A percentile compares a stretch with the other conserved stretches of the same genome.
These are phyloP conservation scores for Rhododendron ovatum DNA, from an alignment of 148 eudicot genomes.

Conservation along the genomic window DNA sequence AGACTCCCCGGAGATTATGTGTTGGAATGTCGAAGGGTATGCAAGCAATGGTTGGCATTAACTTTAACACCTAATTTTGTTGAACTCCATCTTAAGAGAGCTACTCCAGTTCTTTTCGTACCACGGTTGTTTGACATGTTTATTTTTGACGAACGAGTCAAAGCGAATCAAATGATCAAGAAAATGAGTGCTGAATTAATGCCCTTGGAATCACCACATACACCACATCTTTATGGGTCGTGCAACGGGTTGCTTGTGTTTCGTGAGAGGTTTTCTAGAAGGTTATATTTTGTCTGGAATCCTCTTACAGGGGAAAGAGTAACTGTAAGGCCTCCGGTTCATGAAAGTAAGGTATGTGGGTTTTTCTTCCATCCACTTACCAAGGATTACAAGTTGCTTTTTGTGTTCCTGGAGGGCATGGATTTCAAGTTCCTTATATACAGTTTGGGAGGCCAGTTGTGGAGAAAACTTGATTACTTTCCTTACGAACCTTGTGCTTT, in stretches of 20 bases:
- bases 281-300: too few species aligned
- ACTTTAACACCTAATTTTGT: not conserved
- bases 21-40: not conserved
- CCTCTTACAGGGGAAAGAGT: too few species aligned
- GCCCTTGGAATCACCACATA: not conserved
- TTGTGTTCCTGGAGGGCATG: too few species aligned
- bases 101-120: not conserved
- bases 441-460: too few species aligned
- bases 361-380: too few species aligned
- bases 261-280: not conserved
- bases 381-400: too few species aligned
- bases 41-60: not conserved
- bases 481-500: too few species aligned
- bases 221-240: not conserved
- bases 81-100: not conserved
- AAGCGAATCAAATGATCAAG: not conserved
- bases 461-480: too few species aligned
- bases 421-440: too few species aligned
- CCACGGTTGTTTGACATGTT: not conserved
- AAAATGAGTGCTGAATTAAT: not conserved
- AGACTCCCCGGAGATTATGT: not conserved
- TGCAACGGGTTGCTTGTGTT: not conserved
- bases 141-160: not conserved
- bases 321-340: too few species aligned
- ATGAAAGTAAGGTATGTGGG: too few species aligned